A percentile compares a stretch with the other conserved stretches of the same genome.
phyloP scores from a whole-genome alignment of 148 eudicot species.

The Pharnaceum exiguum region DNA sequence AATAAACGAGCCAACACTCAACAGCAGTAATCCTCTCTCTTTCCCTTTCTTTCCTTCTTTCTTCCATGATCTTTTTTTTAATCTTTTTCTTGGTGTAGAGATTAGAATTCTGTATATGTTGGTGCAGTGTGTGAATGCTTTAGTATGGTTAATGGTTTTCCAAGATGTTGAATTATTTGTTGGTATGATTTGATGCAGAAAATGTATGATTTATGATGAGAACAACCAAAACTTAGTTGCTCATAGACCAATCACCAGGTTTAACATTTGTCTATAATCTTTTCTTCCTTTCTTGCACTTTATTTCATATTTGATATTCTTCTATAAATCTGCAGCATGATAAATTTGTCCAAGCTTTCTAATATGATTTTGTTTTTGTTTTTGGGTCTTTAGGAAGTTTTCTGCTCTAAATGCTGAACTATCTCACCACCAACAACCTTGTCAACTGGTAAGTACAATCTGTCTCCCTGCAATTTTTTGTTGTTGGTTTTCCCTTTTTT shows the following conservation, averaged over 20 bases:
- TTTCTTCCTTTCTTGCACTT: background rate
- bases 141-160: background rate
- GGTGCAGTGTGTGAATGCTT: background rate
- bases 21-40: slow-evolving; percentile 24
- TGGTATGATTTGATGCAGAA: slow-evolving; percentile 24
- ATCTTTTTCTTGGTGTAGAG: background rate
- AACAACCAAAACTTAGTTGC: slow-evolving; percentile 22
- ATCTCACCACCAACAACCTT: slow-evolving; percentile 17
- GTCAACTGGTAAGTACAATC: slow-evolving; percentile 22
- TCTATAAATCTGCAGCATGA: background rate
- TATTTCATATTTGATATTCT: background rate
- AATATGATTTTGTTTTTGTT: background rate
- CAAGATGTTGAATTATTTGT: background rate
- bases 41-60: background rate
- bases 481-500: background rate
- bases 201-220: slow-evolving; percentile 28
- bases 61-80: background rate
- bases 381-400: slow-evolving; percentile 26
- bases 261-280: background rate
- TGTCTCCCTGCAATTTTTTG: no score
- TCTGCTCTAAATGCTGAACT: slow-evolving; percentile 34
- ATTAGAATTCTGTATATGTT: slow-evolving; percentile 2
- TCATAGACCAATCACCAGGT: slow-evolving; percentile 52
- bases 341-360: background rate
- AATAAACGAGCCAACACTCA: slow-evolving; percentile 39